Conservation (phyloP, 192 early-diverging fungal species). For the Backusella parvicylindrica region DNA sequence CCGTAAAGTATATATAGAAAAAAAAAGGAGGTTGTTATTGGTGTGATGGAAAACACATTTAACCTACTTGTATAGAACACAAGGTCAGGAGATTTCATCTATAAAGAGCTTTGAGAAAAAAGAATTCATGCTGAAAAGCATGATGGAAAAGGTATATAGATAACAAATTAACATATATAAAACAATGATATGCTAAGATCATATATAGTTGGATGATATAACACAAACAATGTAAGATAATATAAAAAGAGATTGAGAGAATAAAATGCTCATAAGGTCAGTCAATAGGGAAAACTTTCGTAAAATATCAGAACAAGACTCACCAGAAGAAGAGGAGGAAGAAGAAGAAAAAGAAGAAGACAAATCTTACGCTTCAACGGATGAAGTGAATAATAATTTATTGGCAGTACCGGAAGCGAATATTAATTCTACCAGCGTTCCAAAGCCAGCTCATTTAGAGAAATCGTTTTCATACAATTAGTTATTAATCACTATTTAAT, state of each 20-base stretch:
- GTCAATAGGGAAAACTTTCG: background rate
- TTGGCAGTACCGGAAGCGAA: background rate
- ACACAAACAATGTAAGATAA: slow-evolving; percentile 5
- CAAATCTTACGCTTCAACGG: background rate
- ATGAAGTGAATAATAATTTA: background rate
- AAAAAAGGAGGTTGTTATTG: background rate
- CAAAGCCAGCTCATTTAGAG: background rate
- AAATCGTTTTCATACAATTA: background rate
- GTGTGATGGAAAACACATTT: background rate
- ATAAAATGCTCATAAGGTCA: background rate
- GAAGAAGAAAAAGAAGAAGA: background rate
- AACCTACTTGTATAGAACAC: background rate
- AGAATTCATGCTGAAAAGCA: background rate
- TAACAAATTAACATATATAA: background rate
- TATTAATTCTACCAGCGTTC: background rate
- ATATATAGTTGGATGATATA: slow-evolving; percentile 2
- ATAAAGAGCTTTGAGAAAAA: slow-evolving; percentile 12
- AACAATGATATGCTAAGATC: background rate
- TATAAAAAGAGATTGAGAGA: background rate
- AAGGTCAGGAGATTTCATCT: slow-evolving; percentile 2
- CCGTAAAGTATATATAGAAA: background rate
- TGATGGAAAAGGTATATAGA: slow-evolving; percentile 16
- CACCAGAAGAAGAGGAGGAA: background rate
- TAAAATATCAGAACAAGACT: background rate
- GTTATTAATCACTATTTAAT: no score